Percentiles rank a stretch among this genome's conserved stretches.
phyloP scores from a whole-genome alignment of 2,329 filamentous ascomycete species.

The Pestalotiopsis sp. region DNA sequence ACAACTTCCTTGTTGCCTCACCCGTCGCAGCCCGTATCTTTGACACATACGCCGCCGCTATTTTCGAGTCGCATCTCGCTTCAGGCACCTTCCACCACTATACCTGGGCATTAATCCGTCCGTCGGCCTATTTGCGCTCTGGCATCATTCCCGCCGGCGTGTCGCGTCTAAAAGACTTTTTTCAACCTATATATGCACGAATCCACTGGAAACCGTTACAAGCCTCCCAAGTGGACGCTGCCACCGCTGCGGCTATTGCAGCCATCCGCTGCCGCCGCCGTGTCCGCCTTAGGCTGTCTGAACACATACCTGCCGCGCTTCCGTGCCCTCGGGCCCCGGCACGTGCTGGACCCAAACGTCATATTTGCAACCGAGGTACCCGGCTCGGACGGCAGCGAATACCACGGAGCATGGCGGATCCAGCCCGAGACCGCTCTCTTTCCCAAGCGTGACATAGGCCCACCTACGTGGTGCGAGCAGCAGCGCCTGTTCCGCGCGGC shows the following conservation, averaged over 20 bases:
- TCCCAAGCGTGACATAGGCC: background rate
- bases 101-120: background rate
- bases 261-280: background rate
- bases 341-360: background rate
- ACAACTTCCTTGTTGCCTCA: background rate
- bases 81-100: background rate
- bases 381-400: background rate
- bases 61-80: background rate
- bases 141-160: background rate
- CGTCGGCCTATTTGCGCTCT: background rate
- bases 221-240: background rate
- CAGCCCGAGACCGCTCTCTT: background rate
- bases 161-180: background rate
- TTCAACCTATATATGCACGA: background rate
- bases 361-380: background rate
- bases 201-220: background rate
- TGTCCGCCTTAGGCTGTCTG: background rate
- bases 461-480: background rate
- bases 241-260: background rate
- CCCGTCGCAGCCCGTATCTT: background rate
- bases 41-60: background rate
- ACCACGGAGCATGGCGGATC: background rate
- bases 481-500: background rate
- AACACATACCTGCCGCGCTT: background rate
- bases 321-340: background rate